phyloP scores from a whole-genome alignment of 139 green algal genomes.

The Eudorina sp. region DNA sequence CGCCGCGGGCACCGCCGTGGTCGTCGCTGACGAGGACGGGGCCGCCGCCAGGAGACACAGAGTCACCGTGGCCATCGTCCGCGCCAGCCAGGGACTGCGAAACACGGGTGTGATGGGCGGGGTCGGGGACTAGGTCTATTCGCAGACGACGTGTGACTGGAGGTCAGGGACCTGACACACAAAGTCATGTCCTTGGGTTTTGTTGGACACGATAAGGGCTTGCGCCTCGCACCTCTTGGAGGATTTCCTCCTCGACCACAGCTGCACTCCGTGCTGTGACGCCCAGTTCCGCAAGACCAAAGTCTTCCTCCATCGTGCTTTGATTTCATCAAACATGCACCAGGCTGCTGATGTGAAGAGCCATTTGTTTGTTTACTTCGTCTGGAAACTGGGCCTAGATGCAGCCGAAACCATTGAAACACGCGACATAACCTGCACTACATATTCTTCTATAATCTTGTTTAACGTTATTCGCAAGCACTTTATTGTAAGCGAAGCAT shows the following conservation, averaged over 20 bases:
- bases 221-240: conserved; percentile 44
- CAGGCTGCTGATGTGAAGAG: neutral
- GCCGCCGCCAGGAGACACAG: neutral
- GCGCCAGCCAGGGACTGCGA: neutral
- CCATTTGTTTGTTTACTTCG: neutral
- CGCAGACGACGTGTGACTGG: too few relatives aligned
- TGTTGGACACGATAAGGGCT: too few relatives aligned
- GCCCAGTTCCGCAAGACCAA: conserved; percentile 33
- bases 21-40: neutral
- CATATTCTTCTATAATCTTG: neutral
- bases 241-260: conserved; percentile 41
- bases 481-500: neutral
- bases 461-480: neutral
- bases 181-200: too few relatives aligned
- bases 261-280: conserved; percentile 45
- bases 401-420: neutral
- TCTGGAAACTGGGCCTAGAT: too few relatives aligned
- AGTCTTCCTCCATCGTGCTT: conserved; percentile 3
- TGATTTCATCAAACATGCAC: too few relatives aligned
- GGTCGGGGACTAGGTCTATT: too few relatives aligned
- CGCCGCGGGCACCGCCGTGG: neutral
- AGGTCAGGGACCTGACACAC: too few relatives aligned
- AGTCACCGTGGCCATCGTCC: neutral
- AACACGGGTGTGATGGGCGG: too few relatives aligned
- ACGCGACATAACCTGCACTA: neutral